phyloP scores from a whole-genome alignment of 2,329 filamentous ascomycete species.

The Pseudogymnoascus sp. region DNA sequence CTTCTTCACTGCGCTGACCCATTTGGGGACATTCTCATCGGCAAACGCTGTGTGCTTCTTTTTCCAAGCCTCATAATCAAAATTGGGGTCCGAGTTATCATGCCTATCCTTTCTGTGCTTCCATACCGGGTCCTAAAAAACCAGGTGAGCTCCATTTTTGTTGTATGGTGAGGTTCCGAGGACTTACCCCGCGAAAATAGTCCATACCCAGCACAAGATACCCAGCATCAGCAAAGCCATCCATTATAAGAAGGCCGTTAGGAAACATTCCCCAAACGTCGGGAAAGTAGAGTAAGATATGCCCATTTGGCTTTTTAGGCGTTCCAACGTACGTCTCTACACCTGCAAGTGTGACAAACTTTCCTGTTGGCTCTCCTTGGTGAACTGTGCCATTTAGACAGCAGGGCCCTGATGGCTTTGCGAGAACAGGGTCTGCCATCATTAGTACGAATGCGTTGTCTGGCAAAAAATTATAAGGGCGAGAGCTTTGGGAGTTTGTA shows the following conservation, averaged over 20 bases:
- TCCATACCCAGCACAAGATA: slow-evolving; percentile 37
- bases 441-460: background rate
- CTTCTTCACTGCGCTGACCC: slow-evolving; percentile 34
- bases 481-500: background rate
- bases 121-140: slow-evolving; percentile 35
- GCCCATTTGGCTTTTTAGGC: slow-evolving; percentile 31
- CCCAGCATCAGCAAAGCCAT: slow-evolving; percentile 38
- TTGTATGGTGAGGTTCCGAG: background rate
- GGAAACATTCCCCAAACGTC: slow-evolving; percentile 39
- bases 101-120: slow-evolving; percentile 32
- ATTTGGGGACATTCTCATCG: slow-evolving; percentile 36
- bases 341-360: slow-evolving; percentile 28
- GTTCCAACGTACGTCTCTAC: slow-evolving; percentile 34
- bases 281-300: slow-evolving; percentile 39
- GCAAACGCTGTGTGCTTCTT: slow-evolving; percentile 38
- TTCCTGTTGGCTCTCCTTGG: slow-evolving; percentile 32
- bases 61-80: slow-evolving; percentile 43
- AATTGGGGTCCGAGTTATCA: slow-evolving; percentile 31
- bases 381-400: slow-evolving; percentile 36
- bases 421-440: slow-evolving; percentile 20
- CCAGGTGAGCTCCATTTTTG: background rate
- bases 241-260: slow-evolving; percentile 39
- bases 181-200: slow-evolving; percentile 37
- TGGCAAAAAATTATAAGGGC: background rate
- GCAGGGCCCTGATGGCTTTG: slow-evolving; percentile 32